phyloP scores from a whole-genome alignment of 495 filamentous ascomycete genomes.

The Lophiostoma macrostomum region DNA sequence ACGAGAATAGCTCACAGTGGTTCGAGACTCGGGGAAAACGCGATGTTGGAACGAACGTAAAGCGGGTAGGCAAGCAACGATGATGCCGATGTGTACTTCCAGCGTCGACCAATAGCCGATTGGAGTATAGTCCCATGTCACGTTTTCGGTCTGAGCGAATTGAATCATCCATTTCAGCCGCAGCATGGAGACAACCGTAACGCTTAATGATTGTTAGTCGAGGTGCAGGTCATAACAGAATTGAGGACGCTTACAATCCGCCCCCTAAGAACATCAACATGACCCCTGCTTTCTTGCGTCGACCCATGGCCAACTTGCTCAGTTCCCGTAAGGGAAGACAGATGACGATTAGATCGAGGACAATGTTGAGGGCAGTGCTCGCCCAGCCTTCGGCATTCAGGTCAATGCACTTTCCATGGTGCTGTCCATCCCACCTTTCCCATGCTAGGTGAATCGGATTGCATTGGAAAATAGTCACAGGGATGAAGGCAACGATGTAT shows the following conservation, averaged over 20 bases:
- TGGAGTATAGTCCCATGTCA: constrained; percentile 36
- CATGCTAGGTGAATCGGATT: constrained; percentile 38
- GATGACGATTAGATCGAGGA: constrained; percentile 34
- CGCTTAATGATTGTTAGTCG: constrained; percentile 27
- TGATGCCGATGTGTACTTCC: constrained; percentile 40
- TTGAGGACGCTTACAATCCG: constrained; percentile 46
- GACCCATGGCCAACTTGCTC: constrained; percentile 43
- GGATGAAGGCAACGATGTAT: constrained; percentile 43
- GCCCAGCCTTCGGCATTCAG: constrained; percentile 26
- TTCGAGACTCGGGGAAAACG: constrained; percentile 24
- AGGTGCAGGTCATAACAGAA: background rate
- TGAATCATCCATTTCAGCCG: constrained; percentile 41
- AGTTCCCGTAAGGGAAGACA: constrained; percentile 47
- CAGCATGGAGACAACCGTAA: constrained; percentile 45
- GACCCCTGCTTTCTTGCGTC: constrained; percentile 50
- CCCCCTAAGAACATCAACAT: constrained; percentile 54
- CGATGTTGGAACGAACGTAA: constrained; percentile 25
- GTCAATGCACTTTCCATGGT: constrained; percentile 30
- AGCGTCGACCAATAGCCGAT: constrained; percentile 36
- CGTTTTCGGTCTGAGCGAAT: constrained; percentile 39
- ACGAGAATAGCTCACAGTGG: too few species aligned
- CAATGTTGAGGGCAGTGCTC: constrained; percentile 32
- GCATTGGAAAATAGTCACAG: constrained; percentile 47
- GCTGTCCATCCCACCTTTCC: constrained; percentile 32
- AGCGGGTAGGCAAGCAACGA: constrained; percentile 40